Evolutionary conservation across 2,329 filamentous ascomycete genomes (phyloP), one percentile per base, ranked within the genome.

Genomic region (Ceratocystis huliohia): DNA sequence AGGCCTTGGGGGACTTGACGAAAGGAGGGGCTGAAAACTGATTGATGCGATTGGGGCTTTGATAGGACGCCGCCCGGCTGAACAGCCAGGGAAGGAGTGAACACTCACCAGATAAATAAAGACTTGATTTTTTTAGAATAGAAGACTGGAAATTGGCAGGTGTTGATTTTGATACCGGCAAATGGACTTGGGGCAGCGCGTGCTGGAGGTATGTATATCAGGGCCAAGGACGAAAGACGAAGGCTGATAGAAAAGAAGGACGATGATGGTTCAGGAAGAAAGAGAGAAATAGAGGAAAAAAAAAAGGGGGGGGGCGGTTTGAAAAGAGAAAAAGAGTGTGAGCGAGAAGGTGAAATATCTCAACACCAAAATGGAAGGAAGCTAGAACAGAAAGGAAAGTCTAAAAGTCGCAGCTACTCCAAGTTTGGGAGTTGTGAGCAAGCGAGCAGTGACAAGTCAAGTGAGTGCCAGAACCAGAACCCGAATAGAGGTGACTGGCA

Each of bases 341-440:
- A 33, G 20, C 28, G 15, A 28, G 10, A 22, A 7, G 53, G 53
- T 33, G 53, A 59, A 59, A 59, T 59, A 59, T 59, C 53, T n/a
- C 53, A 59, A 59, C 33, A 28, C 53, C 53, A 59, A 59, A 59
- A 33, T 30, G 53, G 53, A 59, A 59, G 28, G 53, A 59, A 33
- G 53, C 53, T 59, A 59, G 53, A 59, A 37, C 17, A 33, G 15
- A 33, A 59, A 59, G 17, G 53, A 59, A 37, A 59, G 28, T 59
- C 28, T 59, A 59, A 30, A 59, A 59, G 53, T 59, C 28, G 28
- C 53, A 59, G 13, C 25, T 17, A 33, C 28, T 30, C 28, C 28
- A 59, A 20, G 17, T 30, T 59, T 59, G 28, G 53, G 25, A 59
- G 2, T 59, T 33, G 53, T 30, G 50, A 20, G 50, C 50, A 20